Evolutionary conservation across 495 filamentous ascomycete species (phyloP).

Genomic region (Extremus antarcticus): DNA sequence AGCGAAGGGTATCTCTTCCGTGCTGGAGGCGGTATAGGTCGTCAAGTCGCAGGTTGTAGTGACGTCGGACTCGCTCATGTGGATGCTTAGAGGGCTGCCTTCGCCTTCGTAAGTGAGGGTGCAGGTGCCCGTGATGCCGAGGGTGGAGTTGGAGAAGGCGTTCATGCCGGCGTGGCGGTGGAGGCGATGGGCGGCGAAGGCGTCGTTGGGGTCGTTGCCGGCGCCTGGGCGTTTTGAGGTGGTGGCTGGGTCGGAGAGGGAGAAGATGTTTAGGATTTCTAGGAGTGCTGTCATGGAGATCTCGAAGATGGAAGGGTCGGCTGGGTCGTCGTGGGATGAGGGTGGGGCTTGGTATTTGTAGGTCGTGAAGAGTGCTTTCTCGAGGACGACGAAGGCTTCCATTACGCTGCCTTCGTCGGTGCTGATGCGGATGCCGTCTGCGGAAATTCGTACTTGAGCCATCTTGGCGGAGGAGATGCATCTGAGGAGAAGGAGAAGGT

Average conservation of each 20-base stretch:
- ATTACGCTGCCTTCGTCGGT: slow-evolving; percentile 76
- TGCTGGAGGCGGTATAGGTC: slow-evolving; percentile 61
- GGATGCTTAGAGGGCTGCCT: slow-evolving; percentile 67
- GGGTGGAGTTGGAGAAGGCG: slow-evolving; percentile 62
- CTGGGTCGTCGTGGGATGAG: slow-evolving; percentile 29
- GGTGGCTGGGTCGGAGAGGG: slow-evolving; percentile 51
- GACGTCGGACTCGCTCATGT: slow-evolving; percentile 72
- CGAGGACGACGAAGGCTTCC: slow-evolving; percentile 77
- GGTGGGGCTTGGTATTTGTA: slow-evolving; percentile 48
- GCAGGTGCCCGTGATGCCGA: slow-evolving; percentile 67
- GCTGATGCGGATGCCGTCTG: slow-evolving; percentile 73
- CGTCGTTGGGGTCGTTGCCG: slow-evolving; percentile 13
- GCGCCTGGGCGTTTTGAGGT: slow-evolving; percentile 11
- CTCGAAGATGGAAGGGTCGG: slow-evolving; percentile 50
- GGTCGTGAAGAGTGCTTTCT: slow-evolving; percentile 74
- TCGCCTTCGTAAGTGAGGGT: slow-evolving; percentile 60
- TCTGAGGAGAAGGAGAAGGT: slow-evolving; percentile 79
- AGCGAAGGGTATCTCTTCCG: slow-evolving; percentile 71
- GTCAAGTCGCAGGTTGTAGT: slow-evolving; percentile 83
- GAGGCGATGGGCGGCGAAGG: slow-evolving; percentile 24
- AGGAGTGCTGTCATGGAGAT: slow-evolving; percentile 78
- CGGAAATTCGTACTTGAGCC: slow-evolving; percentile 72
- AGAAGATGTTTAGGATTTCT: slow-evolving; percentile 91
- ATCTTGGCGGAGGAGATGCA: slow-evolving; percentile 74
- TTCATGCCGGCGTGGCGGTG: slow-evolving; percentile 33